Conservation (phyloP, 2,329 filamentous ascomycete species). For the Fusarium paranaense region DNA sequence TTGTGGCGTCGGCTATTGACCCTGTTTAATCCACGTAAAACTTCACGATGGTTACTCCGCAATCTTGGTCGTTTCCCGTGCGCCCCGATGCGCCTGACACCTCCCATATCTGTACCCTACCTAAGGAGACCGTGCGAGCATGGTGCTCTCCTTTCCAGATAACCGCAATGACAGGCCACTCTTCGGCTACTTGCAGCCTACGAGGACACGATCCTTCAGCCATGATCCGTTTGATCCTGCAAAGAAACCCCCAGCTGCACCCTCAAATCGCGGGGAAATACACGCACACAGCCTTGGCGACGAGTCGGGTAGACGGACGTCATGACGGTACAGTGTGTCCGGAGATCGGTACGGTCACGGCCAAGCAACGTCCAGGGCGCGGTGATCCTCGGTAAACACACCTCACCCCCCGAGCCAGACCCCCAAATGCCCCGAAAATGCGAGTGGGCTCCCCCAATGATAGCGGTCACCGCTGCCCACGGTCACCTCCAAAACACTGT, state of each 20-base stretch:
- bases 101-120: not conserved
- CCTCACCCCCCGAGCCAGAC: conserved; percentile 31
- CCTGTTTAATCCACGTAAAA: conserved; percentile 38
- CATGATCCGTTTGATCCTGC: not conserved
- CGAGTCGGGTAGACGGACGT: conserved; percentile 26
- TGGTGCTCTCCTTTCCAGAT: conserved; percentile 28
- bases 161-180: not conserved
- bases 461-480: conserved; percentile 22
- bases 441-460: conserved; percentile 30
- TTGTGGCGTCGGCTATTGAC: conserved; percentile 44
- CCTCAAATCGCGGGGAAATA: conserved; percentile 30
- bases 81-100: conserved; percentile 28
- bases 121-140: conserved; percentile 36
- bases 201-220: conserved; percentile 7
- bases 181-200: conserved; percentile 9
- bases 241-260: not conserved
- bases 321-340: conserved; percentile 28
- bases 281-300: conserved; percentile 5
- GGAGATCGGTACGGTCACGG: conserved; percentile 26
- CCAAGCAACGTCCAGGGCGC: conserved; percentile 11
- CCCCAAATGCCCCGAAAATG: conserved; percentile 33
- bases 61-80: conserved; percentile 37
- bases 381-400: conserved; percentile 38
- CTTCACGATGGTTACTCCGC: conserved; percentile 42
- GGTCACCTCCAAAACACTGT: conserved; percentile 39